A percentile compares a stretch with the other conserved stretches of the same genome.
Conservation (phyloP, 2,329 filamentous ascomycete genomes). For the Microascus cirrosus region DNA sequence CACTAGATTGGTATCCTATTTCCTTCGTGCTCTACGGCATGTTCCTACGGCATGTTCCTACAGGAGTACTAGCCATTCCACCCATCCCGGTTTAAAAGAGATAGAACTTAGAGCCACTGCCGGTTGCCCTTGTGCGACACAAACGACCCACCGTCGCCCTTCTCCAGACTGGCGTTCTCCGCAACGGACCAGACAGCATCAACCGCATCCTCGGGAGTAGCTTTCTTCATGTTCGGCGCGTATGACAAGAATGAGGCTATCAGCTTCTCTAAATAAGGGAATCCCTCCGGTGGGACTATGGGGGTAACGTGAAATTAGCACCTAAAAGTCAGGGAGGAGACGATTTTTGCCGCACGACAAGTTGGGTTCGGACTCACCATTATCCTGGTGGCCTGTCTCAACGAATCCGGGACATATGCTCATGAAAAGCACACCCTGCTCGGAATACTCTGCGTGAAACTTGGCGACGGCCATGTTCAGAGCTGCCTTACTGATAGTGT, state of each 20-base stretch:
- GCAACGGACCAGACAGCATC: neutral
- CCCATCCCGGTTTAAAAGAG: too few species aligned
- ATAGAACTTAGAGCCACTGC: neutral
- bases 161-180: neutral
- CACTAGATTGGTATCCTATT: too few species aligned
- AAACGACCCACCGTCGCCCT: neutral
- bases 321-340: neutral
- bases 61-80: too few species aligned
- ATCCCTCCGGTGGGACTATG: neutral
- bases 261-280: neutral
- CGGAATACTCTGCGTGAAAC: conserved; percentile 32
- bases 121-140: neutral
- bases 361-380: neutral
- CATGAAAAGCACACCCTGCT: conserved; percentile 34
- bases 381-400: neutral
- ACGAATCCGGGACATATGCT: neutral
- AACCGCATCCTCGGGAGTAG: neutral
- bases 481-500: conserved; percentile 16
- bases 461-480: conserved; percentile 35
- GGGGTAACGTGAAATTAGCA: too few species aligned
- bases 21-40: too few species aligned
- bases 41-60: too few species aligned
- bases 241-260: neutral
- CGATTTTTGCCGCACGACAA: neutral
- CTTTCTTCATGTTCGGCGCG: neutral